Percentiles rank a stretch among this genome's conserved stretches.
Evolutionary conservation across 768 basidiomycete genomes (phyloP).

Genomic region (Leucocoprinus leucothites): DNA sequence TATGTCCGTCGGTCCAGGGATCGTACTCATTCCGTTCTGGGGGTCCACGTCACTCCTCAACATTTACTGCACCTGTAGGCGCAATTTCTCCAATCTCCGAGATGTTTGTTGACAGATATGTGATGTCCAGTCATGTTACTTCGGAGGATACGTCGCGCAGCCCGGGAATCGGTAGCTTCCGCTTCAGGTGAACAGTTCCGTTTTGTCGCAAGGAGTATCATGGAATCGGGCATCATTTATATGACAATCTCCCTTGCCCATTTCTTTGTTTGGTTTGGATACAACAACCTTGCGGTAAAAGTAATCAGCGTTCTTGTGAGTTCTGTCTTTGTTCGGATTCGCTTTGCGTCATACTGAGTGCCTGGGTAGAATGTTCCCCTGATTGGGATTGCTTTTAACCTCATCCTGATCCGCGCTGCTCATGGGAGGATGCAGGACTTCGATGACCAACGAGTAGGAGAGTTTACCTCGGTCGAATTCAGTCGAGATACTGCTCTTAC

Average conservation of each 20-base stretch:
- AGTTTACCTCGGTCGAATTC: slow-evolving; percentile 1
- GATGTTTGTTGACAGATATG: too few species aligned
- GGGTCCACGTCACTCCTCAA: not conserved
- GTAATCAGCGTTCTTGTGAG: slow-evolving; percentile 1
- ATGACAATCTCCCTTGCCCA: slow-evolving; percentile 4
- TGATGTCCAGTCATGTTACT: not conserved
- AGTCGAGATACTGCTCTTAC: not conserved
- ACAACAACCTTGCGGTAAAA: not conserved
- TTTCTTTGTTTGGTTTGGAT: slow-evolving; percentile 9
- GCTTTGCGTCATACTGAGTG: too few species aligned
- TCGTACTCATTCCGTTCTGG: slow-evolving; percentile 8
- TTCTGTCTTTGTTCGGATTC: not conserved
- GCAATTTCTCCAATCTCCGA: too few species aligned
- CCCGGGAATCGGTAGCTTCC: not conserved
- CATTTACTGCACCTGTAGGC: not conserved
- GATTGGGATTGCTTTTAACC: slow-evolving; percentile 2
- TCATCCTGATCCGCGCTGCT: not conserved
- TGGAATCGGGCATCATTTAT: slow-evolving; percentile 4
- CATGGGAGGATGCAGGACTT: not conserved
- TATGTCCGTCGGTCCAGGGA: slow-evolving; percentile 1
- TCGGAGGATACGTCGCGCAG: not conserved
- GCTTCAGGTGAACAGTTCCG: not conserved
- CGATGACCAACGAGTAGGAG: not conserved
- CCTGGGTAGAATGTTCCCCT: not conserved
- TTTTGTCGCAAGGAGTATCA: slow-evolving; percentile 1